These are phyloP conservation scores for Puccinellia tenuiflora DNA, from an alignment of 176 grass and related monocot species.

Conservation along the genomic window DNA sequence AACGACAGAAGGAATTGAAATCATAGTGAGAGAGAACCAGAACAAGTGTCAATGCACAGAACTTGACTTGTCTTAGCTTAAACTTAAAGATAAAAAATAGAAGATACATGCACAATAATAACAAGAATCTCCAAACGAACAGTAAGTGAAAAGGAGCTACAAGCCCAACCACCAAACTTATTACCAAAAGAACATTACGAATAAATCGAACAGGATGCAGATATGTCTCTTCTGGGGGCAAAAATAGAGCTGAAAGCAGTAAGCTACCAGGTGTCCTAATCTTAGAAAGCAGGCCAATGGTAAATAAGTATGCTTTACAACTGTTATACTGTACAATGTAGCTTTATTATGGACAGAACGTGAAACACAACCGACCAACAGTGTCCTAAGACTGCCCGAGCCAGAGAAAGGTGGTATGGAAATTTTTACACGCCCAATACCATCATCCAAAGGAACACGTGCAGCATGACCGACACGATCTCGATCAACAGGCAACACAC, in stretches of 20 bases:
- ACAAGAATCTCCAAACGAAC: constrained; percentile 5
- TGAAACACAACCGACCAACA: constrained; percentile 7
- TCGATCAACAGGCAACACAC: no score
- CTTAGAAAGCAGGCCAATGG: not conserved
- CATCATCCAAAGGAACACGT: no score
- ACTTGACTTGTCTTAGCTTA: not conserved
- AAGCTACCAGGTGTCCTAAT: not conserved
- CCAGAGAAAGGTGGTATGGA: not conserved
- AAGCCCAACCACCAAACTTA: not conserved
- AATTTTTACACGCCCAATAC: no score
- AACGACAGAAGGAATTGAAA: not conserved
- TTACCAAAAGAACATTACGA: not conserved
- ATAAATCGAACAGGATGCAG: not conserved
- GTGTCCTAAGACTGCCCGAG: not conserved
- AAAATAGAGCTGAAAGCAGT: not conserved
- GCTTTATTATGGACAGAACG: not conserved
- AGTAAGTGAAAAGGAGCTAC: constrained; percentile 4
- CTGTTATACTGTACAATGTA: not conserved
- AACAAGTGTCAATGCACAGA: not conserved
- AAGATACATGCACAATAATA: not conserved
- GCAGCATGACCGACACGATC: no score
- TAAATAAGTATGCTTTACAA: not conserved
- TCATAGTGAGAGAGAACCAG: not conserved
- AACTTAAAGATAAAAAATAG: not conserved
- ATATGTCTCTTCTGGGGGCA: not conserved